A percentile compares a stretch with the other conserved stretches of the same genome.
Evolutionary conservation across 257 asterid genomes (phyloP).

Genomic region (Nicotiana tomentosiformis): DNA sequence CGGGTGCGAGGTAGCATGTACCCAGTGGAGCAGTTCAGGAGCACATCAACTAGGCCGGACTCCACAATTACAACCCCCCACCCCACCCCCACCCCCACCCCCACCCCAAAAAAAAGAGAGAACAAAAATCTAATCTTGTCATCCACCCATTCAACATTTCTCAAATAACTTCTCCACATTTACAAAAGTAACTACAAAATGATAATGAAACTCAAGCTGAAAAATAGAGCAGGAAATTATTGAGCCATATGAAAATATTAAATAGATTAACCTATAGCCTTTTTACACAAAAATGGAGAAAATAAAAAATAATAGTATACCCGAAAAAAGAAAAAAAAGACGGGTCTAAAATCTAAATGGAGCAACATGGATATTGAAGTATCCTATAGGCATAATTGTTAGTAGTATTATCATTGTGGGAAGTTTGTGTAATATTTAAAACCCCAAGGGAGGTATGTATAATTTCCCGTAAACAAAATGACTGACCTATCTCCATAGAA

Average conservation of each 20-base stretch:
- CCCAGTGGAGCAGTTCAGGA: too few relatives aligned
- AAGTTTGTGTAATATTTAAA: neutral
- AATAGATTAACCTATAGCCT: neutral
- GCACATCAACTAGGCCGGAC: too few relatives aligned
- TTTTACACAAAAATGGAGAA: neutral
- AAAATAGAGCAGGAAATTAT: neutral
- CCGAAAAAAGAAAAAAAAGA: too few relatives aligned
- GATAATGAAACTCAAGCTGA: neutral
- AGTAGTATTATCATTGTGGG: neutral
- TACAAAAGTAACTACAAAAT: neutral
- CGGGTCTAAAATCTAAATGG: too few relatives aligned
- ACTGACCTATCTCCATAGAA: conserved; percentile 53
- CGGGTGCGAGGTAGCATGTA: too few relatives aligned
- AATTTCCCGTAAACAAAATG: neutral
- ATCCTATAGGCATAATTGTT: too few relatives aligned
- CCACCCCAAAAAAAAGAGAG: too few relatives aligned
- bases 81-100: too few relatives aligned
- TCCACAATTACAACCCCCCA: too few relatives aligned
- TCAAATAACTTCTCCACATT: neutral
- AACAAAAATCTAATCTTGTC: too few relatives aligned
- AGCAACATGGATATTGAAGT: too few relatives aligned
- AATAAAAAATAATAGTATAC: neutral
- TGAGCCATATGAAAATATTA: neutral
- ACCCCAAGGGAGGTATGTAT: neutral
- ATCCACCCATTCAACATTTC: neutral